Conservation (phyloP, 2,329 filamentous ascomycete genomes). For the Cladobotryum protrusum region DNA sequence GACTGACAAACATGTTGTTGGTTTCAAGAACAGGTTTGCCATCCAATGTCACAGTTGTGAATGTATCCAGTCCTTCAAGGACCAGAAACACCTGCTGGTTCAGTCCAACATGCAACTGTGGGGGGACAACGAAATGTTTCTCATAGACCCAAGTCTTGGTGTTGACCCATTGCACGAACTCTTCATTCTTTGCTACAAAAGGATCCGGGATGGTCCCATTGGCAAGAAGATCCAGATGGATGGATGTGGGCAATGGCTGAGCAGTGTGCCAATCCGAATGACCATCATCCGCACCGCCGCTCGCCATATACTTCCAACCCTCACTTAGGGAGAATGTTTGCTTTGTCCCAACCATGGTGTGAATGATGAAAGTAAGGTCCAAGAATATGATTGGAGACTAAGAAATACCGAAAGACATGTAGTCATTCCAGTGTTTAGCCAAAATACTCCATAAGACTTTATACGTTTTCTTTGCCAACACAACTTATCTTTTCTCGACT, state of each 20-base stretch:
- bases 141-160: conserved; percentile 6
- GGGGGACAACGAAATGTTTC: not conserved
- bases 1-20: conserved; percentile 8
- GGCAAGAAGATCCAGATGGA: conserved; percentile 2
- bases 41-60: conserved; percentile 1
- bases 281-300: too few relatives aligned
- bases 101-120: not conserved
- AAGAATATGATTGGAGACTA: too few relatives aligned
- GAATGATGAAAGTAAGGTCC: too few relatives aligned
- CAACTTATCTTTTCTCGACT: too few relatives aligned
- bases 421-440: too few relatives aligned
- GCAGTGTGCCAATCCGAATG: too few relatives aligned
- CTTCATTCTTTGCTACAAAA: conserved; percentile 1
- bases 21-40: conserved; percentile 2
- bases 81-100: not conserved
- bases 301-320: too few relatives aligned
- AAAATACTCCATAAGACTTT: too few relatives aligned
- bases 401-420: too few relatives aligned
- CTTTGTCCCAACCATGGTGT: too few relatives aligned
- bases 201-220: conserved; percentile 2
- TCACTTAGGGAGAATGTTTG: too few relatives aligned
- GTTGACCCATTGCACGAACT: conserved; percentile 6
- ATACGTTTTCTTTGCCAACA: too few relatives aligned
- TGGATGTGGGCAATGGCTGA: not conserved
- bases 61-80: conserved; percentile 9